These are phyloP conservation scores for Candida dajiaensis DNA, from an alignment of 805 yeast genomes.

Conservation along the genomic window DNA sequence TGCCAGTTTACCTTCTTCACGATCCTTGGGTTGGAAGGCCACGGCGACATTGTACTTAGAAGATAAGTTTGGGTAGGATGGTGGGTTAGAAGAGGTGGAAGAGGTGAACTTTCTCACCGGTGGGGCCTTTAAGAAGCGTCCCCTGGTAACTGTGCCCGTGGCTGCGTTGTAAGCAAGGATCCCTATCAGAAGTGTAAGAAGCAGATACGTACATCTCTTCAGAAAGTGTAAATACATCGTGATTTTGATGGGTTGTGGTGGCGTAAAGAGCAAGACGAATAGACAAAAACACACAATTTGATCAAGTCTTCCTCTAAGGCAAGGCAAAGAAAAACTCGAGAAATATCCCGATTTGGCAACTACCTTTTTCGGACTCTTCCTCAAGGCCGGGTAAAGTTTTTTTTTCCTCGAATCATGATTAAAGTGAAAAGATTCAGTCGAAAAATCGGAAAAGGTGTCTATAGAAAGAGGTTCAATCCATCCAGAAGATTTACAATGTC, in stretches of 20 bases:
- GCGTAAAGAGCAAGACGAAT: not conserved
- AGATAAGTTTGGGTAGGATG: slow-evolving; percentile 16
- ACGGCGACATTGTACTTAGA: slow-evolving; percentile 53
- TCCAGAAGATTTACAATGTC: slow-evolving; percentile 31
- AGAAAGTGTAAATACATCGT: slow-evolving; percentile 14
- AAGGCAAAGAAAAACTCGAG: not conserved
- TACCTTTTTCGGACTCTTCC: not conserved
- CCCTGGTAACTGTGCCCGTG: slow-evolving; percentile 2
- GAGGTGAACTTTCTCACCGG: slow-evolving; percentile 5
- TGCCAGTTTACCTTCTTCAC: slow-evolving; percentile 45
- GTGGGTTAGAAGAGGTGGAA: slow-evolving; percentile 9
- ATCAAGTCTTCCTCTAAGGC: too few species aligned
- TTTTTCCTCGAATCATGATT: not conserved
- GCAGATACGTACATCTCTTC: slow-evolving; percentile 21
- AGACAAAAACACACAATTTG: not conserved
- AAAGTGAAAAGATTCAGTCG: not conserved
- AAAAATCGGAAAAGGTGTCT: not conserved
- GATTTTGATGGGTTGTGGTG: not conserved
- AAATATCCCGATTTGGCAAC: not conserved
- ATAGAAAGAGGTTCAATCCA: not conserved
- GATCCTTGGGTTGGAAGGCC: slow-evolving; percentile 69
- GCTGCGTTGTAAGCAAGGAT: slow-evolving; percentile 19
- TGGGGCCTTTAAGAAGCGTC: not conserved
- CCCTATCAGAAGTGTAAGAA: slow-evolving; percentile 10
- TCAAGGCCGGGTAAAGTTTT: not conserved